Conservation (phyloP, 345 rosid species). For the Citrus glauca region DNA sequence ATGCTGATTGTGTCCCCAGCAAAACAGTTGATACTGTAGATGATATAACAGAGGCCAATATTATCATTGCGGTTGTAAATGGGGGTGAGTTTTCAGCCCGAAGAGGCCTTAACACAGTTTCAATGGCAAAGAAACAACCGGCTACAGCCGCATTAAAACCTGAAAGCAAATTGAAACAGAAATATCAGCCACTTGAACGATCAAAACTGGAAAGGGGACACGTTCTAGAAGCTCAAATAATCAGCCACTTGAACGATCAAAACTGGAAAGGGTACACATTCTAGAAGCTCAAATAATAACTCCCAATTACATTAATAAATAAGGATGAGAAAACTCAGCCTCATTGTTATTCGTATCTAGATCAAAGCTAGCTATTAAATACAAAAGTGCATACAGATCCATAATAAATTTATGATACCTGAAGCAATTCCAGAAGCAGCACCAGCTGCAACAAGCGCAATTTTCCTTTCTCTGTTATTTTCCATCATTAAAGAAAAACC, state of each 20-base stretch:
- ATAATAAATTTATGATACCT: conserved; percentile 30
- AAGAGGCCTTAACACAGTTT: conserved; percentile 89
- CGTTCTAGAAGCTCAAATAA: background rate
- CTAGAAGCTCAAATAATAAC: background rate
- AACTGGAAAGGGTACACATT: background rate
- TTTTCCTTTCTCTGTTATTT: conserved; percentile 91
- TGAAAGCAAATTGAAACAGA: conserved; percentile 18
- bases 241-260: background rate
- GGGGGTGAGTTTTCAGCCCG: conserved; percentile 97
- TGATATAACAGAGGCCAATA: conserved; percentile 91
- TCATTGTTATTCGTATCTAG: background rate
- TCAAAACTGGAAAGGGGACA: background rate
- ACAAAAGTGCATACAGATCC: background rate
- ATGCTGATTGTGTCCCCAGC: conserved; percentile 87
- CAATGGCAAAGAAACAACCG: conserved; percentile 97
- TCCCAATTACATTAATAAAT: background rate
- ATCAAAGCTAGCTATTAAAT: background rate
- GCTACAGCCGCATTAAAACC: conserved; percentile 99
- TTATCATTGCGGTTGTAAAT: conserved; percentile 95
- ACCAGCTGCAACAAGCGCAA: conserved; percentile 96
- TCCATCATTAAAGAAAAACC: conserved; percentile 95
- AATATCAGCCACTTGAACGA: background rate
- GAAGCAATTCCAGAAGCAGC: conserved; percentile 98
- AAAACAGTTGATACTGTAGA: conserved; percentile 91
- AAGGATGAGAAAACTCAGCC: background rate